A percentile compares a stretch with the other conserved stretches of the same genome.
These are phyloP conservation scores for Ettlia oleoabundans DNA, from an alignment of 139 green algal species.

Conservation along the genomic window DNA sequence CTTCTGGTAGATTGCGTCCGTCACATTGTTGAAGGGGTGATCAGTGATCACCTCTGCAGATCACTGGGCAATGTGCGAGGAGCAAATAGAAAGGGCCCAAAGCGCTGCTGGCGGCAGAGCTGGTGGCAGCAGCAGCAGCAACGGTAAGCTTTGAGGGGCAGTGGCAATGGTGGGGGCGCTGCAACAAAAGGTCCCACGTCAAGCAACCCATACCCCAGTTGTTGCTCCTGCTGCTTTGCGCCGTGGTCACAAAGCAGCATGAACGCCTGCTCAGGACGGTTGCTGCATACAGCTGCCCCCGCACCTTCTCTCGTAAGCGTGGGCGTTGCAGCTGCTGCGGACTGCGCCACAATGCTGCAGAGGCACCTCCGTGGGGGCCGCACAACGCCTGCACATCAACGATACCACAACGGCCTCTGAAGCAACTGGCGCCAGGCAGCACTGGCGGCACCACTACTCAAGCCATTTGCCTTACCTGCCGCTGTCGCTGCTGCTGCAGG, in stretches of 20 bases:
- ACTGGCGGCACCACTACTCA: not conserved
- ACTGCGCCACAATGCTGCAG: slow-evolving; percentile 9
- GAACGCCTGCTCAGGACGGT: too few relatives aligned
- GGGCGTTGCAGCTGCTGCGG: not conserved
- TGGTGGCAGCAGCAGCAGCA: not conserved
- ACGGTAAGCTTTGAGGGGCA: too few relatives aligned
- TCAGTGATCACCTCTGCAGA: slow-evolving; percentile 74
- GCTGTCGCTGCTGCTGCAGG: not conserved
- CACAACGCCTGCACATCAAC: not conserved
- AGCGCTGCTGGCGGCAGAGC: too few relatives aligned
- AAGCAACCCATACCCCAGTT: too few relatives aligned
- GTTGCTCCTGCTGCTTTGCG: too few relatives aligned
- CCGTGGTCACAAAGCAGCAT: too few relatives aligned
- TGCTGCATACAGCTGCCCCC: not conserved
- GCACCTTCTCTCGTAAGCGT: slow-evolving; percentile 15
- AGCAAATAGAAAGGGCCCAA: not conserved
- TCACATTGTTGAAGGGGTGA: slow-evolving; percentile 94
- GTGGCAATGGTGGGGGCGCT: too few relatives aligned
- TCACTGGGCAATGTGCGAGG: not conserved
- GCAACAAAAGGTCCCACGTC: too few relatives aligned
- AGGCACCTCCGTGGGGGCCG: not conserved
- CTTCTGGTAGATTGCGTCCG: slow-evolving; percentile 95
- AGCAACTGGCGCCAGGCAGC: not conserved
- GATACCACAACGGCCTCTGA: not conserved
- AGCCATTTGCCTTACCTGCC: not conserved